Percentiles rank a stretch among this genome's conserved stretches.
phyloP scores from a whole-genome alignment of 768 basidiomycete species.

The Tylopilus rubrobrunneus region DNA sequence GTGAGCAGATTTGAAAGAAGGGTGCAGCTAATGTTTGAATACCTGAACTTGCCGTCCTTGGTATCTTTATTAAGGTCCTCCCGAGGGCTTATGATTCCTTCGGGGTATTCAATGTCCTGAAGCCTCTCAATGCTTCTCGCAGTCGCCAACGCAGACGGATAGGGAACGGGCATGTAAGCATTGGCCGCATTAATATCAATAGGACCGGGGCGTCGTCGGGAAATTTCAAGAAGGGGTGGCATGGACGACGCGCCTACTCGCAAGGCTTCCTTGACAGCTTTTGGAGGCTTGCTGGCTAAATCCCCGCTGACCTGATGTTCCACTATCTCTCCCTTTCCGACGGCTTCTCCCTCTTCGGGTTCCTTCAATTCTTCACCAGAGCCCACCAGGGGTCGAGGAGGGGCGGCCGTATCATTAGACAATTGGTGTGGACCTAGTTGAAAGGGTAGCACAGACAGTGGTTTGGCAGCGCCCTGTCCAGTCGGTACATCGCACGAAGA shows the following conservation, averaged over 20 bases:
- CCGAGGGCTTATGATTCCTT: slow-evolving; percentile 75
- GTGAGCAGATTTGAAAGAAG: slow-evolving; percentile 5
- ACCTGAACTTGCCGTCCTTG: slow-evolving; percentile 89
- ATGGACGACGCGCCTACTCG: slow-evolving; percentile 60
- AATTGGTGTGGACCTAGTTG: too few relatives aligned
- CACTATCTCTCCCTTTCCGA: slow-evolving; percentile 30
- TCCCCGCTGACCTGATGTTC: slow-evolving; percentile 33
- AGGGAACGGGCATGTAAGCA: too few relatives aligned
- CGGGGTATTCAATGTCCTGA: slow-evolving; percentile 72
- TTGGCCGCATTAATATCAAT: slow-evolving; percentile 66
- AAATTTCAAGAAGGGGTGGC: slow-evolving; percentile 38
- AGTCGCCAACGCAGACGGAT: slow-evolving; percentile 69
- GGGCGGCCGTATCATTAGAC: too few relatives aligned
- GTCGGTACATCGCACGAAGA: too few relatives aligned
- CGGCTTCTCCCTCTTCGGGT: slow-evolving; percentile 36
- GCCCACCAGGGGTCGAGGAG: too few relatives aligned
- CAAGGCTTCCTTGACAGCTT: slow-evolving; percentile 46
- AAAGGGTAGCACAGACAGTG: too few relatives aligned
- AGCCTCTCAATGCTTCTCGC: slow-evolving; percentile 87
- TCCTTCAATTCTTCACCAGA: slow-evolving; percentile 50
- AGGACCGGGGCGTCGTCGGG: slow-evolving; percentile 59
- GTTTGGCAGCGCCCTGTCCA: too few relatives aligned
- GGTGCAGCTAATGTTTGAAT: slow-evolving; percentile 3
- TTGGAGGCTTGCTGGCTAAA: slow-evolving; percentile 36
- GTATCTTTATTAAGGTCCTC: slow-evolving; percentile 81